phyloP scores from a whole-genome alignment of 78 protist genomes.

The Dictyostelium firmibasis region DNA sequence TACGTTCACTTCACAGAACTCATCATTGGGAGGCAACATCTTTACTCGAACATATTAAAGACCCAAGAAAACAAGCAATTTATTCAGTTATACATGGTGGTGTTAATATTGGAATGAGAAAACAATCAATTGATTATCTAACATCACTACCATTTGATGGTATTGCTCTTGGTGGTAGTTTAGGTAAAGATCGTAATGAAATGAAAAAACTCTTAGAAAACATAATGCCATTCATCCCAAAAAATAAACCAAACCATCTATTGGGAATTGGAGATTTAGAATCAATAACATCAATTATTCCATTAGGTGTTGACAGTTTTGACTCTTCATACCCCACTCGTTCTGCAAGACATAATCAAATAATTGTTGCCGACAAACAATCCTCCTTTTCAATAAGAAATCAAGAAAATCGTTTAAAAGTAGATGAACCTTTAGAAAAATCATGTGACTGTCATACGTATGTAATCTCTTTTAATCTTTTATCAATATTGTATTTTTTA shows the following conservation, averaged over 20 bases:
- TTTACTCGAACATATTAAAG: conserved; percentile 58
- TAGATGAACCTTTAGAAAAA: conserved; percentile 52
- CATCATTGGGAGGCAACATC: conserved; percentile 89
- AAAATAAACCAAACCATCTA: conserved; percentile 80
- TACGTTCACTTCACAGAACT: conserved; percentile 83
- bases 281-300: conserved; percentile 19
- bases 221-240: conserved; percentile 58
- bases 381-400: conserved; percentile 34
- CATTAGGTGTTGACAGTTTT: conserved; percentile 88
- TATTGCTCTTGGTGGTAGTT: conserved; percentile 86
- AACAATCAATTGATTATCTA: conserved; percentile 69
- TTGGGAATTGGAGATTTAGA: conserved; percentile 88
- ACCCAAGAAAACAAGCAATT: conserved; percentile 87
- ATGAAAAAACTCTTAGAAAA: conserved; percentile 18
- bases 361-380: background rate
- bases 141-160: conserved; percentile 80
- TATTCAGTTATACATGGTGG: conserved; percentile 93
- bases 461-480: background rate
- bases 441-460: conserved; percentile 70
- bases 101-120: conserved; percentile 55
- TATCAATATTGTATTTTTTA: too few species aligned
- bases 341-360: conserved; percentile 81
- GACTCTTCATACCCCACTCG: conserved; percentile 90
- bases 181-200: conserved; percentile 84
- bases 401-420: background rate